phyloP scores from a whole-genome alignment of 129 eudicot species.

The Logfia minima region DNA sequence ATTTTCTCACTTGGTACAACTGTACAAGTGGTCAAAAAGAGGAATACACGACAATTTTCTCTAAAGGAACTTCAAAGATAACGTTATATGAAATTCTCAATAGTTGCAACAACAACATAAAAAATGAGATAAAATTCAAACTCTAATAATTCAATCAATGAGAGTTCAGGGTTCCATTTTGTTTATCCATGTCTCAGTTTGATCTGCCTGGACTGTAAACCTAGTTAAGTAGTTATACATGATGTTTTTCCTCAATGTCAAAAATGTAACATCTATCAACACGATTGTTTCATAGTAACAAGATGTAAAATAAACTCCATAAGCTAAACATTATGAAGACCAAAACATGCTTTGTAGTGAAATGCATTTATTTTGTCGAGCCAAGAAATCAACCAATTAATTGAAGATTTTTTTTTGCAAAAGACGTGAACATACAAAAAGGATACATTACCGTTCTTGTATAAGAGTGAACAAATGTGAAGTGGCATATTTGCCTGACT shows the following conservation, averaged over 20 bases:
- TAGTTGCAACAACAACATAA: background rate
- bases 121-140: too few relatives aligned
- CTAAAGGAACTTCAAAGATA: background rate
- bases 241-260: too few relatives aligned
- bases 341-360: background rate
- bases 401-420: too few relatives aligned
- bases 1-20: background rate
- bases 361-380: background rate
- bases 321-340: background rate
- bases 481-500: constrained; percentile 38
- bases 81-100: background rate
- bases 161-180: too few relatives aligned
- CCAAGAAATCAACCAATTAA: background rate
- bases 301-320: background rate
- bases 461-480: background rate
- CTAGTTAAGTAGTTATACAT: too few relatives aligned
- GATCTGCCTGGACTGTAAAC: too few relatives aligned
- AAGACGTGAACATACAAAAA: background rate
- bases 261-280: background rate
- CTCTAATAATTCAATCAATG: too few relatives aligned
- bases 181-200: too few relatives aligned
- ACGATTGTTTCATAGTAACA: background rate
- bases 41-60: background rate
- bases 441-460: constrained; percentile 5
- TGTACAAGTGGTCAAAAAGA: background rate